Evolutionary conservation across 257 asterid genomes (phyloP), one percentile per base, ranked within the genome.

Genomic region (Asclepias syriaca): DNA sequence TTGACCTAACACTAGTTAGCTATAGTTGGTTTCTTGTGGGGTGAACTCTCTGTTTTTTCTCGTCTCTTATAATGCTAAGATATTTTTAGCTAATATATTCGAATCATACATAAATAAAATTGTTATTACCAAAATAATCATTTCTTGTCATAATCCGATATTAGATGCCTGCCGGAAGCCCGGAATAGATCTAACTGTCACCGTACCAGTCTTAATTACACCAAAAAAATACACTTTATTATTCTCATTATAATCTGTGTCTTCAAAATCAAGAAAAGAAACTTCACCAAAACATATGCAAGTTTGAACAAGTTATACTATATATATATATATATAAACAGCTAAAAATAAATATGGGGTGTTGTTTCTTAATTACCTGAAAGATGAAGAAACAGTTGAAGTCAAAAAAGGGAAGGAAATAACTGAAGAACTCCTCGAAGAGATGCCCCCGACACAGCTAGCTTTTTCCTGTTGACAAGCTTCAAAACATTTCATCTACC

Each of bases 391-490:
- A 13, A 13, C 55, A 11, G n/a, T 43, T 58, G 76, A 37, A 12
- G 50, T 34, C 40, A 18, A 61, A 14, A 40, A 11, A 8, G 49
- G 32, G 32, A 24, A 37, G 29, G 18, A 65, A 19, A 34, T 34
- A 34, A 32, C 24, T 13, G 71, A 49, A 37, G 68, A 64, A 37
- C 24, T 63, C 19, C 39, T 34, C 34, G 24, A 60, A 13, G 70
- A 49, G 74, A 72, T 61, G 64, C n/a, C 18, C 15, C 24, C 54
- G 63, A 24, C 46, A 19, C 24, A 63, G 55, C 46, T 34, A 19
- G 48, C 48, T 43, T 78, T 68, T 63, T 67, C 16, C 18, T 49
- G 53, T 49, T 12, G 75, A 68, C 73, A 70, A 73, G 60, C 34
- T 11, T 48, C 53, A 49, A 60, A 53, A 74, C 40, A 40, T 66